Conservation (phyloP, 306 rosid genomes). For the Vachellia pachyceras region DNA sequence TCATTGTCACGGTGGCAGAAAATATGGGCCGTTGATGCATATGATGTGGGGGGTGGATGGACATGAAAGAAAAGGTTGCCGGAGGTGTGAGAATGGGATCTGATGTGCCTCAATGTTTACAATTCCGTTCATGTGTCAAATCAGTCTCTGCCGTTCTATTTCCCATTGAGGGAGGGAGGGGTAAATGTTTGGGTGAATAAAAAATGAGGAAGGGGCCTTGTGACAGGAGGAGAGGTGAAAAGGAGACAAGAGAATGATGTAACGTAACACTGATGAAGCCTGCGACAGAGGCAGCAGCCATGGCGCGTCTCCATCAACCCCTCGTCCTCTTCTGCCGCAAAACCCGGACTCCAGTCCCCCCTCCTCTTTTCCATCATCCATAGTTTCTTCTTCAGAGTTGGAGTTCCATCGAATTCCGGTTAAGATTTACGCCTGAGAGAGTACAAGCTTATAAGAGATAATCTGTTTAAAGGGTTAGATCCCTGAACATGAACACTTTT, state of each 20-base stretch:
- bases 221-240: not conserved
- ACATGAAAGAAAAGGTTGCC: not conserved
- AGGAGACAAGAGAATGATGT: conserved; percentile 34
- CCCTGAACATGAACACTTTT: too few relatives aligned
- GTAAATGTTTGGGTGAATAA: too few relatives aligned
- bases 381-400: not conserved
- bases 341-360: conserved; percentile 55
- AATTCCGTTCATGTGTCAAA: conserved; percentile 9
- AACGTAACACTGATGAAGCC: conserved; percentile 58
- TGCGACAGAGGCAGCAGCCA: conserved; percentile 1
- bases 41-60: not conserved
- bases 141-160: not conserved
- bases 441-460: too few relatives aligned
- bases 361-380: too few relatives aligned
- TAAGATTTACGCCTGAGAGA: too few relatives aligned
- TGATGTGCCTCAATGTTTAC: not conserved
- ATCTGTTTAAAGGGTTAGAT: too few relatives aligned
- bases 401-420: too few relatives aligned
- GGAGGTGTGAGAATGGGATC: not conserved
- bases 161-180: too few relatives aligned
- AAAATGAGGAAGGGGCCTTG: too few relatives aligned
- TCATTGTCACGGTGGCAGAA: not conserved
- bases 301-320: conserved; percentile 48
- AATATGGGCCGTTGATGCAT: not conserved
- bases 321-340: conserved; percentile 59